phyloP scores from a whole-genome alignment of 2,329 filamentous ascomycete genomes.

The Zymoseptoria crescenta region DNA sequence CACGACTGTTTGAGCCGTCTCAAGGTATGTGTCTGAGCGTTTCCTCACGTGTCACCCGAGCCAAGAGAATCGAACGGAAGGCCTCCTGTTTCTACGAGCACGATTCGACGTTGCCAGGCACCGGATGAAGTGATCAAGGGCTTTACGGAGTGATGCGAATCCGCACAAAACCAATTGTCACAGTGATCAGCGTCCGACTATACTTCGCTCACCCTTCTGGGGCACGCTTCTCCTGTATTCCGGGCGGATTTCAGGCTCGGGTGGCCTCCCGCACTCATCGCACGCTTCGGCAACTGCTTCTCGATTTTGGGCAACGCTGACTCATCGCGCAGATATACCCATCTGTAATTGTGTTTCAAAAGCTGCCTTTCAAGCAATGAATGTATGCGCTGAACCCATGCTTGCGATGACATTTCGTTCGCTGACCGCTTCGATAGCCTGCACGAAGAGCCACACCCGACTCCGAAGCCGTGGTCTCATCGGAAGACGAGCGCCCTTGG shows the following conservation, averaged over 20 bases:
- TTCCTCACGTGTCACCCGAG: no score
- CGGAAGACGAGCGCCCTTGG: slow-evolving; percentile 68
- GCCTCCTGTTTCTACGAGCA: no score
- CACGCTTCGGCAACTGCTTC: background rate
- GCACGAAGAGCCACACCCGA: slow-evolving; percentile 82
- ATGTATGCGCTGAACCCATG: slow-evolving; percentile 11
- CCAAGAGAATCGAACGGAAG: no score
- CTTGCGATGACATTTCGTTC: background rate
- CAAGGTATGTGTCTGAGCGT: background rate
- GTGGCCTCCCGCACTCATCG: background rate
- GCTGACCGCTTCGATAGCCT: slow-evolving; percentile 17
- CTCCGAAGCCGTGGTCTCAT: slow-evolving; percentile 86
- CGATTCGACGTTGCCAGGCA: no score
- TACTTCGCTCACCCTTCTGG: background rate
- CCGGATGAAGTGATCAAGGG: no score
- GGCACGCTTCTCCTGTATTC: background rate
- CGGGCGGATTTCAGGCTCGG: background rate
- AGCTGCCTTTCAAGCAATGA: slow-evolving; percentile 15
- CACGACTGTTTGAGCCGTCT: slow-evolving; percentile 11
- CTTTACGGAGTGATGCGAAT: no score
- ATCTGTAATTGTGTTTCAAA: slow-evolving; percentile 3
- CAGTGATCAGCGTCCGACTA: no score
- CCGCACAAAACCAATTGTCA: no score
- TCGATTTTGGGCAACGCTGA: background rate
- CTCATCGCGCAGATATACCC: slow-evolving; percentile 11